Base-by-base conservation (phyloP, 306 rosid species). In the Mucuna pruriens region DNA sequence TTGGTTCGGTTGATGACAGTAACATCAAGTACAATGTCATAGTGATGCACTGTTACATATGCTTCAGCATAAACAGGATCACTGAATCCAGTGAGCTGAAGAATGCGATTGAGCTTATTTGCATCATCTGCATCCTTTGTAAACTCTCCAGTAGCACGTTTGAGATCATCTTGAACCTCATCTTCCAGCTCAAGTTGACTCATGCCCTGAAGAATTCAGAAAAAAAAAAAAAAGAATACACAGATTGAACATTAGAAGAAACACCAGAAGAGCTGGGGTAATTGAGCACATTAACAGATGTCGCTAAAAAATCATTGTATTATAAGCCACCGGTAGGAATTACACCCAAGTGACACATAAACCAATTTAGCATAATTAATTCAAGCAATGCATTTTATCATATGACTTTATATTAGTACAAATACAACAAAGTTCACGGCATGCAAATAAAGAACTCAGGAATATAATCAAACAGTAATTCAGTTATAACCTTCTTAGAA, bases 1-100 rank as follows among this genome's bases (percentile, higher is more conserved):
- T 92, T 96, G 64, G 99, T 93, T 55, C 99, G 92, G 51, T 96
- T 96, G 87, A 96, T 96, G 29, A 96, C 98, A 16, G 99, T 96
- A 63, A 96, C 98, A 87, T 96, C 99, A 19, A 96, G 99, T 23
- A 90, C 97, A 82, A 96, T 93, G 82, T 96, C 99, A 64, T 96
- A 96, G 75, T 96, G 99, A 77, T 94, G 97, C 71, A 96, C 99
- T 54, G 99, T 96, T 12, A 96, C 97, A 77, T 93, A 96, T 40
- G 99, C 99, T 85, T 96, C 98, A 55, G 99, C 98, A 90, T 96
- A 96, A 74, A 96, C 99, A 48, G 98, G 99, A 82, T 96, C 99
- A 74, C 99, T 96, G 85, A 96, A 96, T 73, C 99, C 99, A 77
- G 99, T 96, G 70, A 96, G 98, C 89, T 96, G 99, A 86, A 96